Conservation (phyloP, 164 flowering plant species). For the Vitis rupestris region DNA sequence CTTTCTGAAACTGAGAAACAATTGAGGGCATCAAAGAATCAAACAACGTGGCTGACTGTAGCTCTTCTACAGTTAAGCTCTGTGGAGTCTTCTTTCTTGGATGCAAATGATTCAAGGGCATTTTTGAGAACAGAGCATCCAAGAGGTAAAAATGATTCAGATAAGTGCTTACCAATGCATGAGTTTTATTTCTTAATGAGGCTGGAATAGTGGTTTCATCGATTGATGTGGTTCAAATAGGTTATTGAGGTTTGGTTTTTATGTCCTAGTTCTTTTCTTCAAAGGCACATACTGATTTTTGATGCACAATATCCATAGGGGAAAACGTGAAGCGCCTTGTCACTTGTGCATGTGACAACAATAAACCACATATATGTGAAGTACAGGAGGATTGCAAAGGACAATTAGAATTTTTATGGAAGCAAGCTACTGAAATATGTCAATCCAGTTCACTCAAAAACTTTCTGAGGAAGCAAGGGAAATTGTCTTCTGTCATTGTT, state of each 20-base stretch:
- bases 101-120: conserved; percentile 39
- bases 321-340: conserved; percentile 47
- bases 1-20: conserved; percentile 93
- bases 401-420: conserved; percentile 65
- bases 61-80: conserved; percentile 85
- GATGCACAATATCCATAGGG: conserved; percentile 38
- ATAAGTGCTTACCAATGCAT: background rate
- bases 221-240: background rate
- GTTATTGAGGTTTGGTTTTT: background rate
- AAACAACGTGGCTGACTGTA: conserved; percentile 91
- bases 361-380: conserved; percentile 24
- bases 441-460: conserved; percentile 52
- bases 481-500: conserved; percentile 55
- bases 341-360: conserved; percentile 28
- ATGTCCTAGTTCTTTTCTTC: conserved; percentile 4
- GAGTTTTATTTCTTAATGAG: background rate
- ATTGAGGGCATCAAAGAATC: conserved; percentile 73
- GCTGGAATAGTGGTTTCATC: background rate
- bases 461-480: conserved; percentile 67
- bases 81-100: conserved; percentile 36
- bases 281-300: conserved; percentile 53
- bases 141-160: conserved; percentile 42
- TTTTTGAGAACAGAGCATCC: conserved; percentile 26
- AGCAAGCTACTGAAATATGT: conserved; percentile 50
- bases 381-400: conserved; percentile 28